These are phyloP conservation scores for Tetrapyrgos nigripes DNA, from an alignment of 1,284 basidiomycete genomes.

Conservation along the genomic window DNA sequence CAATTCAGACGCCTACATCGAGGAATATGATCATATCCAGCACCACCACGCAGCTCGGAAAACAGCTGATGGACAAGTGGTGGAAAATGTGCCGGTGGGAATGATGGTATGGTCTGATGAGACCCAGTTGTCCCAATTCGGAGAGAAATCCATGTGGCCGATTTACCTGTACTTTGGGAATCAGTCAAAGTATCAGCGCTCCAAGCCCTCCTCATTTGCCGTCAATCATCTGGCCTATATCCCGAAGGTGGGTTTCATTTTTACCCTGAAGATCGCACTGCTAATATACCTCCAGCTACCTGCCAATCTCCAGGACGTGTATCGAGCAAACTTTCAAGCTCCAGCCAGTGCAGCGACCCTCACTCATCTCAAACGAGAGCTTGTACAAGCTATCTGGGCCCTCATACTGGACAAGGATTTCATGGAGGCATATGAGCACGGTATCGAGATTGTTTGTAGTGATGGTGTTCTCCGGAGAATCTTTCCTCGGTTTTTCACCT, in stretches of 20 bases:
- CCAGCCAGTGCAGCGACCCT: constrained; percentile 13
- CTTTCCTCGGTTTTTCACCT: constrained; percentile 24
- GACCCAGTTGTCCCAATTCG: constrained; percentile 43
- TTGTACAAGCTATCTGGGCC: constrained; percentile 27
- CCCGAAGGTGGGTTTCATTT: constrained; percentile 27
- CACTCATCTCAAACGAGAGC: constrained; percentile 27
- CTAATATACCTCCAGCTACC: constrained; percentile 7
- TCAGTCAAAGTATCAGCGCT: constrained; percentile 39
- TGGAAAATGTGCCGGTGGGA: constrained; percentile 15
- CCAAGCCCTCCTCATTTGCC: constrained; percentile 23
- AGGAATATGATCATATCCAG: constrained; percentile 6
- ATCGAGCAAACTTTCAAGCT: constrained; percentile 4
- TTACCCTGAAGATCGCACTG: neutral
- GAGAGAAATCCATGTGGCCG: constrained; percentile 41
- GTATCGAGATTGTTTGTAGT: constrained; percentile 20
- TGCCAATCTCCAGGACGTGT: constrained; percentile 8
- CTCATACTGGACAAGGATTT: constrained; percentile 25
- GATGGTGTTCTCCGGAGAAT: constrained; percentile 20
- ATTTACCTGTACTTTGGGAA: constrained; percentile 43
- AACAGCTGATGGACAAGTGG: neutral
- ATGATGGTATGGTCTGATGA: constrained; percentile 45
- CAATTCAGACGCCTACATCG: constrained; percentile 2
- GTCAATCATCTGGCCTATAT: constrained; percentile 43
- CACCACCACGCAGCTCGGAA: neutral
- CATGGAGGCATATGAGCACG: constrained; percentile 24